phyloP scores from a whole-genome alignment of 2,329 filamentous ascomycete species.

The Coniella vitis region DNA sequence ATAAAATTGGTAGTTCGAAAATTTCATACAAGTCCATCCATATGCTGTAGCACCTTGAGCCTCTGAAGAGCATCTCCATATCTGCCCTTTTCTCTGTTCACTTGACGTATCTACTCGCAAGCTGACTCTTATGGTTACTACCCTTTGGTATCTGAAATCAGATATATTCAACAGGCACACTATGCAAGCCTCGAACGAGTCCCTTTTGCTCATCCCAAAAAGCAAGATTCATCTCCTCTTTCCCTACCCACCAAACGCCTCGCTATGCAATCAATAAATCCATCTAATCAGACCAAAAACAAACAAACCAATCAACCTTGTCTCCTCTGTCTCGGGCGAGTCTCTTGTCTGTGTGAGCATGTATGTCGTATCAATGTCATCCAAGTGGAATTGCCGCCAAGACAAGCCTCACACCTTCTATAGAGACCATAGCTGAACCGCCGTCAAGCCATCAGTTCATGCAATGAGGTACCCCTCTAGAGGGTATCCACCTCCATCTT shows the following conservation, averaged over 20 bases:
- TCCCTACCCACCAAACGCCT: conserved; percentile 19
- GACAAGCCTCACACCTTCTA: conserved; percentile 1
- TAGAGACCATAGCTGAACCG: neutral
- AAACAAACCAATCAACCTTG: neutral
- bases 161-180: too few species aligned
- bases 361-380: neutral
- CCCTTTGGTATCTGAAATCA: too few species aligned
- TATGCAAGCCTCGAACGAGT: too few species aligned
- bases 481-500: conserved; percentile 45
- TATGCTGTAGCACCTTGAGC: too few species aligned
- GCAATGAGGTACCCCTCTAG: conserved; percentile 17
- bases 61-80: too few species aligned
- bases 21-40: too few species aligned
- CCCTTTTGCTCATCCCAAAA: too few species aligned
- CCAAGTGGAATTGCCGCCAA: neutral
- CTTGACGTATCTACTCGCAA: too few species aligned
- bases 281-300: neutral
- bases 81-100: too few species aligned
- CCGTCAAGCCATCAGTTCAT: neutral
- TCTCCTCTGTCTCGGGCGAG: too few species aligned
- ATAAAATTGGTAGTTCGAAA: too few species aligned
- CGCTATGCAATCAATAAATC: conserved; percentile 26
- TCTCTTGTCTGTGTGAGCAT: neutral
- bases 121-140: too few species aligned
- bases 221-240: neutral